phyloP scores from a whole-genome alignment of 2,329 filamentous ascomycete species.

The Annulohypoxylon truncatum region DNA sequence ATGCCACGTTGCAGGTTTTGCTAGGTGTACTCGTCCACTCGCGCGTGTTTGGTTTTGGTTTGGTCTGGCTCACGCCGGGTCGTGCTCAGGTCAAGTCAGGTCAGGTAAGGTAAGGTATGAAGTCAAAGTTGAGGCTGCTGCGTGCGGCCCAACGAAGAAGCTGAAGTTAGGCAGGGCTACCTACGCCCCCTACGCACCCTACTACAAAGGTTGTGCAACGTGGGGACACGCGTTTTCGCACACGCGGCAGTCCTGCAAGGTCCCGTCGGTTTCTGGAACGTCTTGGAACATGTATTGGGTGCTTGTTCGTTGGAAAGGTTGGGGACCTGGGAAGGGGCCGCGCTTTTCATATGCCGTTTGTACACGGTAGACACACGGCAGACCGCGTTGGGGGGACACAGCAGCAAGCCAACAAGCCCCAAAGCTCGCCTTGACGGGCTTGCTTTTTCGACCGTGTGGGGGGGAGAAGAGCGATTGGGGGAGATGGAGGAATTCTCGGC shows the following conservation, averaged over 20 bases:
- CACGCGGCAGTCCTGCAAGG: conserved; percentile 45
- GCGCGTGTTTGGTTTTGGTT: conserved; percentile 3
- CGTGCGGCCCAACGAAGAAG: conserved; percentile 39
- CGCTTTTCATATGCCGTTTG: conserved; percentile 34
- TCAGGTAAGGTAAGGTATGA: conserved; percentile 22
- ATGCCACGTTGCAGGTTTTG: conserved; percentile 39
- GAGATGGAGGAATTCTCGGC: neutral
- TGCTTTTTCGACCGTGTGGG: neutral
- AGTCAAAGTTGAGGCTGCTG: conserved; percentile 43
- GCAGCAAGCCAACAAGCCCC: conserved; percentile 1
- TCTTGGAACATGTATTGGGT: conserved; percentile 38
- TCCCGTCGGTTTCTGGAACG: conserved; percentile 45
- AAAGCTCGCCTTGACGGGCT: conserved; percentile 4
- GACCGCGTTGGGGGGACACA: conserved; percentile 33
- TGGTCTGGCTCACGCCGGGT: conserved; percentile 6
- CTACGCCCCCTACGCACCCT: conserved; percentile 9
- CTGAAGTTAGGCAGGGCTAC: conserved; percentile 44
- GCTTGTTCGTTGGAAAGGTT: conserved; percentile 18
- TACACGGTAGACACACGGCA: conserved; percentile 33
- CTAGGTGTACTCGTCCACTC: conserved; percentile 9
- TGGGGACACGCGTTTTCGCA: conserved; percentile 39
- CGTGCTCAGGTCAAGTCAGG: conserved; percentile 17
- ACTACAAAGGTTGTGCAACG: conserved; percentile 45
- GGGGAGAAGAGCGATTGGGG: neutral
- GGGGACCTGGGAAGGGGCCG: neutral